phyloP scores from a whole-genome alignment of 129 eudicot genomes.

The Flaveria trinervia region DNA sequence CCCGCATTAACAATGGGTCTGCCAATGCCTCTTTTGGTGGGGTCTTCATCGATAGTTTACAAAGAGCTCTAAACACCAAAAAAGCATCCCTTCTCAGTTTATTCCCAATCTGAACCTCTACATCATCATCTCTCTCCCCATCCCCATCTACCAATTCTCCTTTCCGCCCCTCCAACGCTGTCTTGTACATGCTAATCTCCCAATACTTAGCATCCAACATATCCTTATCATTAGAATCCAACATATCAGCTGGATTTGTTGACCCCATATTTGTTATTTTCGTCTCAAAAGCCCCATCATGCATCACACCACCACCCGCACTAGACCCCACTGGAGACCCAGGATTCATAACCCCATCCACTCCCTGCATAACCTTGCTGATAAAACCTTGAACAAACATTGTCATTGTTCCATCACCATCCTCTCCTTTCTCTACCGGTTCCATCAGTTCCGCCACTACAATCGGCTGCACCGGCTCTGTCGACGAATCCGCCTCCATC shows the following conservation, averaged over 20 bases:
- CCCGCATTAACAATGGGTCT: conserved; percentile 90
- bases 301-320: conserved; percentile 50
- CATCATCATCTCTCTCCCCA: conserved; percentile 85
- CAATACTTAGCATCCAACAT: conserved; percentile 99
- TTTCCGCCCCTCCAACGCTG: conserved; percentile 96
- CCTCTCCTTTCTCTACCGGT: conserved; percentile 63
- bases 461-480: conserved; percentile 88
- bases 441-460: conserved; percentile 96
- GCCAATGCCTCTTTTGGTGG: conserved; percentile 89
- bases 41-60: conserved; percentile 96
- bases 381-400: conserved; percentile 94
- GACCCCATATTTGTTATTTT: conserved; percentile 72
- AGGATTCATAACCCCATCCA: conserved; percentile 83
- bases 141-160: conserved; percentile 97
- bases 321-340: conserved; percentile 39
- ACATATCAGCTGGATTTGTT: conserved; percentile 90
- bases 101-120: conserved; percentile 98
- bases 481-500: conserved; percentile 95
- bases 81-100: conserved; percentile 95
- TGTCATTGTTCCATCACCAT: conserved; percentile 65
- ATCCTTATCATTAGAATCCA: conserved; percentile 98
- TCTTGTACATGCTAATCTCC: conserved; percentile 99
- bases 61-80: conserved; percentile 91
- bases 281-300: conserved; percentile 97
- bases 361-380: conserved; percentile 85